These are phyloP conservation scores for Chytridium lagenaria DNA, from an alignment of 371 early-diverging fungal species.

Conservation along the genomic window DNA sequence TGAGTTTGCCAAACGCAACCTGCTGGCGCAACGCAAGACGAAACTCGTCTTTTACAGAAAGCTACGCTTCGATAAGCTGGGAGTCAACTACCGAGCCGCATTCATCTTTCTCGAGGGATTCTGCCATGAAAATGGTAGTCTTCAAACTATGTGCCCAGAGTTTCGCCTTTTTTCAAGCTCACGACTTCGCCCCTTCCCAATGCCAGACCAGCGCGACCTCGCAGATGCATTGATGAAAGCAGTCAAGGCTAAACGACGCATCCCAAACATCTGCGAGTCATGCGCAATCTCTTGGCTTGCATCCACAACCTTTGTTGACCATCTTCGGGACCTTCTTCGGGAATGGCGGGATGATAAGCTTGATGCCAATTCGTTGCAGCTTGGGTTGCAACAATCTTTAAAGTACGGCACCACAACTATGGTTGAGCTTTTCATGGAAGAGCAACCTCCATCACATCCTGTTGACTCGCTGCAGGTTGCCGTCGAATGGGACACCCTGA, in stretches of 20 bases:
- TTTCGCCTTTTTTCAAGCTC: constrained; percentile 6
- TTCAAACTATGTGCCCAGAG: not conserved
- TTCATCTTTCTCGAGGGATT: constrained; percentile 18
- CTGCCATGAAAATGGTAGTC: constrained; percentile 16
- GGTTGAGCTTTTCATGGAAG: constrained; percentile 1
- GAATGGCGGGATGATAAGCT: constrained; percentile 8
- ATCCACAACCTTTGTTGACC: not conserved
- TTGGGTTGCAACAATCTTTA: not conserved
- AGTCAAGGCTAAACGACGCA: constrained; percentile 3
- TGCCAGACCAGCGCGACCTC: not conserved
- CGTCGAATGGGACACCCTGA: constrained; percentile 3
- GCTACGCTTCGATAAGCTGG: constrained; percentile 16
- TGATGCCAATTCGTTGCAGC: not conserved
- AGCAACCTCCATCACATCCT: not conserved
- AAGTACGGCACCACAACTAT: constrained; percentile 1
- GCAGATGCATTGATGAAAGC: constrained; percentile 14
- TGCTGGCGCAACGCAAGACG: not conserved
- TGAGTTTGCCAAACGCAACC: constrained; percentile 17
- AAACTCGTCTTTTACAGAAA: not conserved
- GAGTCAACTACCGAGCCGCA: constrained; percentile 9
- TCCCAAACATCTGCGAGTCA: constrained; percentile 17
- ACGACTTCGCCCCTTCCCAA: not conserved
- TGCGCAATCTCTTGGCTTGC: constrained; percentile 16
- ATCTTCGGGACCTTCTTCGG: not conserved
- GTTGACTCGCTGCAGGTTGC: not conserved